phyloP scores from a whole-genome alignment of 2,329 filamentous ascomycete genomes.

The Pseudogymnoascus sp. region DNA sequence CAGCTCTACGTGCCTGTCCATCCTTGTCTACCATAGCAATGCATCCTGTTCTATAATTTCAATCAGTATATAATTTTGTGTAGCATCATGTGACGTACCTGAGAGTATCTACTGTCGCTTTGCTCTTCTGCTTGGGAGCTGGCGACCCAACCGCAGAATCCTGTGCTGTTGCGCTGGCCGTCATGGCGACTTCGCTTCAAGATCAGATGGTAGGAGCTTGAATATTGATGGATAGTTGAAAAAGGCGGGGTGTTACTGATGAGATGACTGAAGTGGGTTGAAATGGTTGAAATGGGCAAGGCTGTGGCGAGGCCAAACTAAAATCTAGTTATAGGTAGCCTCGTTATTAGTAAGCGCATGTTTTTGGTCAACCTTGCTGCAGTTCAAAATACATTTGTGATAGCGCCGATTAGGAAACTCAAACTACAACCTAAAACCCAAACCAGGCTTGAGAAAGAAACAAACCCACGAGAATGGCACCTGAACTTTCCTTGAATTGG shows the following conservation, averaged over 20 bases:
- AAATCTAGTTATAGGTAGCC: neutral
- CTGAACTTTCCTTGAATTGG: constrained; percentile 61
- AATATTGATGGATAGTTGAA: constrained; percentile 3
- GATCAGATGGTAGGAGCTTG: neutral
- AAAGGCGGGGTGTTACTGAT: neutral
- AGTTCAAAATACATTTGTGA: neutral
- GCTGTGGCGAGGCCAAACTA: constrained; percentile 1
- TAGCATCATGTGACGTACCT: constrained; percentile 44
- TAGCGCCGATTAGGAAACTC: neutral
- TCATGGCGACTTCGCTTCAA: constrained; percentile 41
- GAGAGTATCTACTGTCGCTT: constrained; percentile 77
- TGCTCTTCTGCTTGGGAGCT: constrained; percentile 60
- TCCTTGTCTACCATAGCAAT: constrained; percentile 44
- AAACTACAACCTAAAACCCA: neutral
- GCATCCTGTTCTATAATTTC: constrained; percentile 26
- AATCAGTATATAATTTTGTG: neutral
- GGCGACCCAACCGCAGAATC: constrained; percentile 51
- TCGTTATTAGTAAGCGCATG: neutral
- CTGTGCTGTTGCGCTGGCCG: constrained; percentile 39
- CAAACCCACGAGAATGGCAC: constrained; percentile 23
- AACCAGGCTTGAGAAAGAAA: neutral
- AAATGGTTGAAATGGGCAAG: neutral
- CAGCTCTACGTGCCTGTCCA: constrained; percentile 79
- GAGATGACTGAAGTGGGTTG: neutral
- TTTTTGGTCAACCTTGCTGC: neutral